Evolutionary conservation across 2,329 filamentous ascomycete species (phyloP).

Genomic region (Colletotrichum spaethianum): DNA sequence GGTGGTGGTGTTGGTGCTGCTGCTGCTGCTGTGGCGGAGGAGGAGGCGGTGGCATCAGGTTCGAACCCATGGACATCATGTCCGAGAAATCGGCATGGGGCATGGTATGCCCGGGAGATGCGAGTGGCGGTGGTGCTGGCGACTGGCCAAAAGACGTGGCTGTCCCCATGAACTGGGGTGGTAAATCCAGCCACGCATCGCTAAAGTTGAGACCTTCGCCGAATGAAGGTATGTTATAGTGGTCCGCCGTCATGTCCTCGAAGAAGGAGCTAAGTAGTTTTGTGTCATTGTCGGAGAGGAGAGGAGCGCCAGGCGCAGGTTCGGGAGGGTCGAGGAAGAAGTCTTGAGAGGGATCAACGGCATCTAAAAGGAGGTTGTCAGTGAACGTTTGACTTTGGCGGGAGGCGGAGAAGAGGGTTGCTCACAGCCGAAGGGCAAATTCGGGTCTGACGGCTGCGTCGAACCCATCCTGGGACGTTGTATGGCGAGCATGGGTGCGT

Average conservation of each 20-base stretch:
- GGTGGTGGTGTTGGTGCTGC: conserved; percentile 47
- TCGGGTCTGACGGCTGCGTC: conserved; percentile 68
- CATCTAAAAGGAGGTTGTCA: conserved; percentile 54
- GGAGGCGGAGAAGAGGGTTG: conserved; percentile 45
- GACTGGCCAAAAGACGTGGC: conserved; percentile 72
- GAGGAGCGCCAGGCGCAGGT: conserved; percentile 74
- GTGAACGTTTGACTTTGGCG: conserved; percentile 12
- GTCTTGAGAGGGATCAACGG: conserved; percentile 60
- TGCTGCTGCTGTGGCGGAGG: conserved; percentile 48
- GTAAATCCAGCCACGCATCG: conserved; percentile 70
- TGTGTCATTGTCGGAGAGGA: conserved; percentile 74
- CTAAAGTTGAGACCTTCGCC: conserved; percentile 66
- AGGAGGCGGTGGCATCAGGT: conserved; percentile 55
- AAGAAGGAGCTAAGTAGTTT: conserved; percentile 72
- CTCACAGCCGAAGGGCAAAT: conserved; percentile 79
- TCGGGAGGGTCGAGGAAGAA: conserved; percentile 70
- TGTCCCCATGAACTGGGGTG: conserved; percentile 76
- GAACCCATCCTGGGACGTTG: conserved; percentile 73
- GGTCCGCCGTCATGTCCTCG: conserved; percentile 65
- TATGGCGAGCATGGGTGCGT: conserved; percentile 71
- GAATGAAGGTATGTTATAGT: conserved; percentile 64
- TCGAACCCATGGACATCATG: conserved; percentile 49
- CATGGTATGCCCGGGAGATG: conserved; percentile 47
- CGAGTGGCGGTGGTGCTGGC: conserved; percentile 55
- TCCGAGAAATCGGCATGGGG: conserved; percentile 46